Evolutionary conservation across 106 monocot species (phyloP).

Genomic region (Platanthera zijinensis): DNA sequence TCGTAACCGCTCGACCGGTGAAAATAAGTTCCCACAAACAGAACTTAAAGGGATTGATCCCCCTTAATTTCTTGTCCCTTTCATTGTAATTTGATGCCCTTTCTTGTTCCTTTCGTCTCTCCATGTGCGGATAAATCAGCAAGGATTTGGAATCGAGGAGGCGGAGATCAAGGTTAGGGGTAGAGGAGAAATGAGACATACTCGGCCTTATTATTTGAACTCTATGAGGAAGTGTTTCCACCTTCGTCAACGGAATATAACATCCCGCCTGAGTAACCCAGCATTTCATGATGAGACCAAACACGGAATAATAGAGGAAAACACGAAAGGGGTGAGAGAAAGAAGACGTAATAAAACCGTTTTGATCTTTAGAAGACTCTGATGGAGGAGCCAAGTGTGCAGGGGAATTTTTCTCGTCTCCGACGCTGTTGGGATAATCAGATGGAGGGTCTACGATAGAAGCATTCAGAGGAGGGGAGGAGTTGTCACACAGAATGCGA

Average conservation of each 20-base stretch:
- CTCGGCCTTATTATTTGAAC: constrained; percentile 4
- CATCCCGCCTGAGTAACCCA: background rate
- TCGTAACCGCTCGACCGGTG: too few species aligned
- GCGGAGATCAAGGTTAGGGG: background rate
- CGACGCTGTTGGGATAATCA: background rate
- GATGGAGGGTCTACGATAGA: background rate
- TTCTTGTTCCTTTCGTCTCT: too few species aligned
- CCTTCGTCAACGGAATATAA: constrained; percentile 9
- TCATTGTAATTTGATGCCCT: too few species aligned
- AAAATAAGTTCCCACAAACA: too few species aligned
- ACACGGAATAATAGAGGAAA: background rate
- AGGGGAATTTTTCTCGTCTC: background rate
- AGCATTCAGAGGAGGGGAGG: background rate
- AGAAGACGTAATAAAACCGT: too few species aligned
- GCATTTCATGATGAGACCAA: background rate
- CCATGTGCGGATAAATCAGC: background rate
- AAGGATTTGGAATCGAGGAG: background rate
- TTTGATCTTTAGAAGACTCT: background rate
- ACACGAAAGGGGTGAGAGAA: background rate
- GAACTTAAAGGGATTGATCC: too few species aligned
- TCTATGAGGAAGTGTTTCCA: constrained; percentile 10
- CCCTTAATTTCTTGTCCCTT: too few species aligned
- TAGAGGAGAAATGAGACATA: constrained; percentile 2
- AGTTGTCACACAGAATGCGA: background rate
- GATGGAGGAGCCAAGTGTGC: background rate